Base-by-base conservation (phyloP, 768 basidiomycete genomes). In the Pleurotus eryngii region DNA sequence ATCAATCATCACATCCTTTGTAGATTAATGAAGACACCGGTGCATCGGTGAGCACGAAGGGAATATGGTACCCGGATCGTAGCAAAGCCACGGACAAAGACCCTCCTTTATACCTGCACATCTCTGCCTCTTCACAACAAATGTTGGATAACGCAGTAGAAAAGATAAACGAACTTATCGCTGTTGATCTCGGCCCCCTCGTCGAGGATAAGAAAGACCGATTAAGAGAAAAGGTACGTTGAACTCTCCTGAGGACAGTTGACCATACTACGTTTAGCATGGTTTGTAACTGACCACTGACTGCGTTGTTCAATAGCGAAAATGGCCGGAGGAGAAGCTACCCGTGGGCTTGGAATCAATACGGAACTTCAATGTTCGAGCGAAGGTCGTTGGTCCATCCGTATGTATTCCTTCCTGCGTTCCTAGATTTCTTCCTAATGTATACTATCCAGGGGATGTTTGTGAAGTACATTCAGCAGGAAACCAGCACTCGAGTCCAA, bases 311-410 rank as follows among this genome's bases (percentile, higher is more conserved):
- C 15, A 42, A 14, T 26, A 94, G 90, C 81, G 92, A 55, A 97
- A 96, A 84, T 98, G 96, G 96, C 95, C 95, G 1, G 96, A 98
- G 70, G 95, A 95, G 72, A 98, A 97, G 72, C 74, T 98, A 7
- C 87, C 86, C 0, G 92, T 99, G 40, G 88, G 86, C 3, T 69
- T 99, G 54, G 95, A 98, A 14, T 87, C 86, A 54, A 84, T 98
- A 64, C 82, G 96, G 50, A 98, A 98, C 72, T 99, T 99, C 74
- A 98, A 99, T 70, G 88, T 99, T 49, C 81, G 96, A 56, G 96
- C 96, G 20, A 99, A 99, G 72, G 94, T 98, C 17, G 96, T 98
- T 26, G 96, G 96, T 12, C 96, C 96, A 11, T 86, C 85, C 60
- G 94, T 95, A 70, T 58, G 84, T 78, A 9, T 12, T 11, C 14